Base-by-base conservation (phyloP, 2,329 filamentous ascomycete genomes). In the Verticillium tricorpus region DNA sequence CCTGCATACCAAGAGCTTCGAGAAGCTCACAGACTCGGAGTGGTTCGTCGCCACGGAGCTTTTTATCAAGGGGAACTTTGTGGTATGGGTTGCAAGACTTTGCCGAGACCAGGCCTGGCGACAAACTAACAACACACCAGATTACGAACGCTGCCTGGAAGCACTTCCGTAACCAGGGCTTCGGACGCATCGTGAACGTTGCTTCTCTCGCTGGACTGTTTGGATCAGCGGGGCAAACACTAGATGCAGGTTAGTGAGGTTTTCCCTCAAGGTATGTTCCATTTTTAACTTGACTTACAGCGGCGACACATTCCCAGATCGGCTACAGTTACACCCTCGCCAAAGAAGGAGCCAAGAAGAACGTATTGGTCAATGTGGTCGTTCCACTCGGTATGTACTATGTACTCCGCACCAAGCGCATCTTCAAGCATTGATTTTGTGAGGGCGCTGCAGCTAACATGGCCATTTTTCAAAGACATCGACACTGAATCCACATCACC, bases 161-260 rank as follows among this genome's bases (percentile, higher is more conserved):
- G 63, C 84, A 98, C 78, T 98, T 99, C 85, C 87, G 94, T 73
- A 98, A 98, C 82, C 95, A 99, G 80, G 98, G 97, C 86, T 99
- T 92, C 76, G 95, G 95, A 66, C 88, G 95, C 70, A 84, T 99
- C 68, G 97, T 99, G 80, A 98, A 96, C 84, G 98, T 95, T 28
- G 88, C 94, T 40, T 98, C 94, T n/a, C 93, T 93, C 62, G 93
- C 95, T 65, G 95, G 95, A 71, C 84, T 99, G 60, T 98, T 96
- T 75, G 95, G 95, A 72, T 95, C 87, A 80, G 98, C 97, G 73
- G 95, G 94, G 67, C 94, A 98, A 81, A 87, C 89, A 75, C 98
- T 97, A 80, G 99, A 99, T 80, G 96, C 94, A 60, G 84, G 84
- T 87, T 77, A 65, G 80, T 60, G 12, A 57, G 17, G 3, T 2